phyloP scores from a whole-genome alignment of 2,329 filamentous ascomycete species.

The Taxawa tesnikishii region DNA sequence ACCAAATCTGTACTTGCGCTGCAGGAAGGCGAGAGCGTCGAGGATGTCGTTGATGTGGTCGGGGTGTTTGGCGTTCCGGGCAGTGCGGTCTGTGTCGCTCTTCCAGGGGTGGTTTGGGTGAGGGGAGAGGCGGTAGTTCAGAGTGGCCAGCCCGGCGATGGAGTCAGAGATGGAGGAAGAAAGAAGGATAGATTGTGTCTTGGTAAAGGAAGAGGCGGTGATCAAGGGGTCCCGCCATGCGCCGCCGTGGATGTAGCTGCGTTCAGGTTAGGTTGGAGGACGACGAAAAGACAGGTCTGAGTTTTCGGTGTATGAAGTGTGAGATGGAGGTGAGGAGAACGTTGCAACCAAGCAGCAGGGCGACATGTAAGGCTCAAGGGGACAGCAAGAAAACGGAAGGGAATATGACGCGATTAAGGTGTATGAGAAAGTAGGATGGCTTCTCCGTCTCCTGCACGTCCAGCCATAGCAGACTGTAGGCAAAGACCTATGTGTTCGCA shows the following conservation, averaged over 20 bases:
- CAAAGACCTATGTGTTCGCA: neutral
- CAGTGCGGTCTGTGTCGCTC: conserved; percentile 30
- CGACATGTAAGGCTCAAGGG: too few species aligned
- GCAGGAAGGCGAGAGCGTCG: conserved; percentile 38
- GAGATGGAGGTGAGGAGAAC: too few species aligned
- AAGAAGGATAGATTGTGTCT: conserved; percentile 24
- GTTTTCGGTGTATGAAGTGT: too few species aligned
- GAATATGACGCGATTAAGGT: too few species aligned
- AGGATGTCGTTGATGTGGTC: conserved; percentile 49
- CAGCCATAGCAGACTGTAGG: neutral
- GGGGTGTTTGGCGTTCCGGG: conserved; percentile 42
- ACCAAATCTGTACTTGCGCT: conserved; percentile 31
- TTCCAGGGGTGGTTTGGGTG: conserved; percentile 33
- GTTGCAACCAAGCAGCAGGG: too few species aligned
- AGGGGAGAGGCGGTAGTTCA: conserved; percentile 53
- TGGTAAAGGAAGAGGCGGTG: conserved; percentile 20
- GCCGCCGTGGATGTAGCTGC: conserved; percentile 36
- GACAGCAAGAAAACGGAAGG: too few species aligned
- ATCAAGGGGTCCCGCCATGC: conserved; percentile 37
- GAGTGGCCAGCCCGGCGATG: conserved; percentile 50
- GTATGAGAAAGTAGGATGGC: too few species aligned
- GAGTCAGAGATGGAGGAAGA: conserved; percentile 13
- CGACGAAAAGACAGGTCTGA: conserved; percentile 1
- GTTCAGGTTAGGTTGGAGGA: conserved; percentile 9
- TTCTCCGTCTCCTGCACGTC: too few species aligned